Percentiles rank a stretch among this genome's conserved stretches.
Conservation (phyloP, 345 rosid species). For the Diplotaxis tenuifolia region DNA sequence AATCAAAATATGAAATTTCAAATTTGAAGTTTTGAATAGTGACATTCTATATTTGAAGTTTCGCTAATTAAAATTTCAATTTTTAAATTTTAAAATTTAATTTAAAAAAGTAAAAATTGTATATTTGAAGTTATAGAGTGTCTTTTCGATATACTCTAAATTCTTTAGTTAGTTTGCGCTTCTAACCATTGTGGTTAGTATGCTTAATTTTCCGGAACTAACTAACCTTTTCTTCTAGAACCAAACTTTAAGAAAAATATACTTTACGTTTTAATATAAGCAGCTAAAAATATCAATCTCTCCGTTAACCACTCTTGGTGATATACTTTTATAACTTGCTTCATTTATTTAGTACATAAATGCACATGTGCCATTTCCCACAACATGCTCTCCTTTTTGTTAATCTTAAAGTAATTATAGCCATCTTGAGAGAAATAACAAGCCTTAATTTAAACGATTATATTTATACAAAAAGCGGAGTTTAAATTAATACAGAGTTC, state of each 20-base stretch:
- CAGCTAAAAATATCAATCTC: background rate
- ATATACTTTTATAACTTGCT: constrained; percentile 6
- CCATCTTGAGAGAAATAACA: background rate
- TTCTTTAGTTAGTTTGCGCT: background rate
- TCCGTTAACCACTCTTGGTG: constrained; percentile 2
- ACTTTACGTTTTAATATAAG: background rate
- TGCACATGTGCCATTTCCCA: constrained; percentile 33
- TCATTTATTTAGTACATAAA: constrained; percentile 24
- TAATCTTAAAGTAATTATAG: background rate
- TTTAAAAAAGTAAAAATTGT: no score
- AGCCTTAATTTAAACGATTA: background rate
- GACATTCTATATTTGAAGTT: no score
- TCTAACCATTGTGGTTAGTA: background rate
- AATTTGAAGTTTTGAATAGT: no score
- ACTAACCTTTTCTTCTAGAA: background rate
- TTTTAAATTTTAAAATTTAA: no score
- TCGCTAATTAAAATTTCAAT: no score
- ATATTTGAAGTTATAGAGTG: no score
- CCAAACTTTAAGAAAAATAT: background rate
- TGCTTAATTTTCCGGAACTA: background rate
- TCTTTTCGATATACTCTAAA: no score
- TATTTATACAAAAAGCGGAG: background rate
- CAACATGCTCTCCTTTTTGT: constrained; percentile 4
- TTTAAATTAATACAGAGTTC: background rate
- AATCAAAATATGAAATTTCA: no score